These are phyloP conservation scores for Actinomortierella ambigua DNA, from an alignment of 371 early-diverging fungal species.

Conservation along the genomic window DNA sequence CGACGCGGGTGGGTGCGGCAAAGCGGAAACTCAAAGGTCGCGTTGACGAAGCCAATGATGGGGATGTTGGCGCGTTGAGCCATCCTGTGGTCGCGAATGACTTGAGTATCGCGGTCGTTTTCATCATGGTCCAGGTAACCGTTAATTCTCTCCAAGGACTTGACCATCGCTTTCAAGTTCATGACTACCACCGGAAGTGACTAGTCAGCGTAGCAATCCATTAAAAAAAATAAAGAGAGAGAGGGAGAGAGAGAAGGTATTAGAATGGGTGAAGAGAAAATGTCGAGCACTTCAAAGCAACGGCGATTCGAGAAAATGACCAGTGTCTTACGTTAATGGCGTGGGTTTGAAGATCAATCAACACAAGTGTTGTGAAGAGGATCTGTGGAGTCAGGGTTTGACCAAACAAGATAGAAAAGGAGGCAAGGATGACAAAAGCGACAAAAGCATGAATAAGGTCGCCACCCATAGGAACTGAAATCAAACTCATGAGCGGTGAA, in stretches of 20 bases:
- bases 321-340: constrained; percentile 28
- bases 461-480: constrained; percentile 42
- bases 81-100: constrained; percentile 39
- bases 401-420: constrained; percentile 19
- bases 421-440: constrained; percentile 16
- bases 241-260: too few relatives aligned
- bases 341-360: constrained; percentile 35
- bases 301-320: neutral
- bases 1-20: constrained; percentile 27
- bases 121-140: constrained; percentile 37
- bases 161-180: constrained; percentile 27
- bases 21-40: constrained; percentile 19
- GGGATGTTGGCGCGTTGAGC: constrained; percentile 43
- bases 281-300: neutral
- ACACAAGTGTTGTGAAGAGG: constrained; percentile 31
- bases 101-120: constrained; percentile 40
- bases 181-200: constrained; percentile 27
- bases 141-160: constrained; percentile 34
- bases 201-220: too few relatives aligned
- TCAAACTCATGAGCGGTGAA: constrained; percentile 35
- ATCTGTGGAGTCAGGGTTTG: constrained; percentile 29
- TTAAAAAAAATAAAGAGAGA: too few relatives aligned
- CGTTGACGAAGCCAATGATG: constrained; percentile 42
- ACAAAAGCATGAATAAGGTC: constrained; percentile 43
- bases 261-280: neutral